Percentiles rank a stretch among this genome's conserved stretches.
These are phyloP conservation scores for Friedmanniomyces endolithicus DNA, from an alignment of 495 filamentous ascomycete species.

Conservation along the genomic window DNA sequence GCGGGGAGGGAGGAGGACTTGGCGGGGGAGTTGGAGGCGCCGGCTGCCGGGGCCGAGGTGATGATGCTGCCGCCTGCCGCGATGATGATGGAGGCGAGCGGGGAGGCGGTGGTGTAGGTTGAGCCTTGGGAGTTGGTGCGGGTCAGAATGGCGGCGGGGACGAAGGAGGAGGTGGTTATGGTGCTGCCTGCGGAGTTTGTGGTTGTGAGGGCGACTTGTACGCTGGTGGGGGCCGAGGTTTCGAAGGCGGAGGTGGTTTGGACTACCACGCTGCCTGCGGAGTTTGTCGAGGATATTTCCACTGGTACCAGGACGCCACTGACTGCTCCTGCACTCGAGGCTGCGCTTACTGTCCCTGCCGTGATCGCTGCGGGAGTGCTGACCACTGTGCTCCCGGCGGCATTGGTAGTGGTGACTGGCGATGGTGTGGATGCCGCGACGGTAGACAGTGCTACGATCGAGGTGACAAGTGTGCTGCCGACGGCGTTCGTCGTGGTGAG, in stretches of 20 bases:
- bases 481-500: constrained; percentile 7
- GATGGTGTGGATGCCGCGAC: constrained; percentile 4
- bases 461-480: constrained; percentile 3
- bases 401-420: constrained; percentile 11
- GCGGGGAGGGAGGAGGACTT: not conserved
- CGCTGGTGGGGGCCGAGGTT: constrained; percentile 17
- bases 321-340: not conserved
- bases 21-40: not conserved
- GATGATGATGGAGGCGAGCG: constrained; percentile 12
- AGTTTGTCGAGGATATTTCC: constrained; percentile 11
- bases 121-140: constrained; percentile 18
- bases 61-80: constrained; percentile 10
- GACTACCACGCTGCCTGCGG: constrained; percentile 42
- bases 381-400: constrained; percentile 8
- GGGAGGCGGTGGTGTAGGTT: constrained; percentile 18
- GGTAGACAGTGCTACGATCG: not conserved
- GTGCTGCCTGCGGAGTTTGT: constrained; percentile 25
- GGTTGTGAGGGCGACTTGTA: constrained; percentile 25
- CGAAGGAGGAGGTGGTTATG: constrained; percentile 22
- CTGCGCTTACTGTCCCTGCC: not conserved
- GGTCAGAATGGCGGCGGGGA: constrained; percentile 22
- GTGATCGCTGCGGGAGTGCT: constrained; percentile 7
- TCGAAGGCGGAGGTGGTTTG: constrained; percentile 17
- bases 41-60: constrained; percentile 1
- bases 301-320: constrained; percentile 12